Evolutionary conservation across 495 filamentous ascomycete species (phyloP).

Genomic region (Pyrenula aspistea): DNA sequence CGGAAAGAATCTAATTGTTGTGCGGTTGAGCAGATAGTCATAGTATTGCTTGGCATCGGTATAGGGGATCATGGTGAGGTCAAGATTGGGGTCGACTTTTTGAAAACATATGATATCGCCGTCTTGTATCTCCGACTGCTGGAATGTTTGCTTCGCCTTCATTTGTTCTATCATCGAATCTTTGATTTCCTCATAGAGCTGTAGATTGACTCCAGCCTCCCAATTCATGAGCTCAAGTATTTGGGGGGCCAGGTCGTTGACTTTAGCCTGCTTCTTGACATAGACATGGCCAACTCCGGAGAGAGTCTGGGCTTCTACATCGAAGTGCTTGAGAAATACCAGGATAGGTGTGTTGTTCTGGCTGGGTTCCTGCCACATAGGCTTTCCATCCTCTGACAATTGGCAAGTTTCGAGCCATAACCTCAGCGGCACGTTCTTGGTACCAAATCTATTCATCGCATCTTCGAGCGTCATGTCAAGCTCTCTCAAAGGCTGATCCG

Average conservation of each 20-base stretch:
- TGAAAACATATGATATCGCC: constrained; percentile 97
- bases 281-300: constrained; percentile 71
- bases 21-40: constrained; percentile 79
- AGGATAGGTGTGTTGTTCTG: constrained; percentile 48
- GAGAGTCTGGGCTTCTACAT: constrained; percentile 61
- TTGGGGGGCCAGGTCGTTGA: constrained; percentile 67
- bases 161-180: constrained; percentile 91
- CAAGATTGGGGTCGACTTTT: constrained; percentile 47
- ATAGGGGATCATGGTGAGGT: constrained; percentile 27
- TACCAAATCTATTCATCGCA: constrained; percentile 53
- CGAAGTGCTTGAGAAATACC: constrained; percentile 87
- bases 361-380: constrained; percentile 50
- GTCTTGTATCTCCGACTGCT: constrained; percentile 88
- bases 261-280: constrained; percentile 74
- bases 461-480: constrained; percentile 74
- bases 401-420: constrained; percentile 76
- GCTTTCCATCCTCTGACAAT: constrained; percentile 50
- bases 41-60: constrained; percentile 75
- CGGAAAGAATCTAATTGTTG: constrained; percentile 55
- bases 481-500: constrained; percentile 73
- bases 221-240: constrained; percentile 83
- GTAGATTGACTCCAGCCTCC: constrained; percentile 49
- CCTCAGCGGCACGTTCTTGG: constrained; percentile 60
- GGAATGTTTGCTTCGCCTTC: constrained; percentile 79
- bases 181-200: constrained; percentile 82